These are phyloP conservation scores for Croton setiger DNA, from an alignment of 441 rosid species.

Conservation along the genomic window DNA sequence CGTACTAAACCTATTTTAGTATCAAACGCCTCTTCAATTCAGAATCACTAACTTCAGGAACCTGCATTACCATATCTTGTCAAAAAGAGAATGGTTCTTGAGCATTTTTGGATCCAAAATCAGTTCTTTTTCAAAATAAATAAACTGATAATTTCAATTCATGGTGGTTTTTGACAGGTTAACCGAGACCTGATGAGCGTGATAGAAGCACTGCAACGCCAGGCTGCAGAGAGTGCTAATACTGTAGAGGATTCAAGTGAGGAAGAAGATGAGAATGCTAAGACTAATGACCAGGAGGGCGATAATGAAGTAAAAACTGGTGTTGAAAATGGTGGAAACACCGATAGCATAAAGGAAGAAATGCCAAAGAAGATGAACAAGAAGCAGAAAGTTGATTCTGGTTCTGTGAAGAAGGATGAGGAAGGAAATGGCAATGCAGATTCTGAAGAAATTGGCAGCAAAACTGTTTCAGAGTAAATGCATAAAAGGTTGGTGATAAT, in stretches of 20 bases:
- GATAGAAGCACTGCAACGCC: slow-evolving; percentile 41
- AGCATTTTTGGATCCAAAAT: not conserved
- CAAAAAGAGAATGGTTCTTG: not conserved
- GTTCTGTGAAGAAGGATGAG: not conserved
- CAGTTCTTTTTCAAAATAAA: not conserved
- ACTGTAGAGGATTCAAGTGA: slow-evolving; percentile 15
- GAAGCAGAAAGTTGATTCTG: not conserved
- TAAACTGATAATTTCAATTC: not conserved
- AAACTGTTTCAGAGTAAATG: not conserved
- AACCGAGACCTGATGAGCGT: slow-evolving; percentile 57
- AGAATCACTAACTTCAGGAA: too few relatives aligned
- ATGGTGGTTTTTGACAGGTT: slow-evolving; percentile 36
- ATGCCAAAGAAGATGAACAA: not conserved
- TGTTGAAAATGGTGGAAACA: not conserved
- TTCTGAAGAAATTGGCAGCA: not conserved
- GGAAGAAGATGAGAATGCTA: slow-evolving; percentile 6
- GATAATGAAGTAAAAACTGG: not conserved
- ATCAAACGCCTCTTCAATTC: too few relatives aligned
- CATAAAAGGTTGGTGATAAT: not conserved
- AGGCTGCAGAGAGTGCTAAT: slow-evolving; percentile 15
- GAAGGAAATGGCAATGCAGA: not conserved
- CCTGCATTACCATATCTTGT: not conserved
- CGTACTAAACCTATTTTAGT: too few relatives aligned
- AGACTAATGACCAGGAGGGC: not conserved
- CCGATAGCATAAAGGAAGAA: not conserved